phyloP scores from a whole-genome alignment of 352 stramenopile species.

The Pythium diclinum region DNA sequence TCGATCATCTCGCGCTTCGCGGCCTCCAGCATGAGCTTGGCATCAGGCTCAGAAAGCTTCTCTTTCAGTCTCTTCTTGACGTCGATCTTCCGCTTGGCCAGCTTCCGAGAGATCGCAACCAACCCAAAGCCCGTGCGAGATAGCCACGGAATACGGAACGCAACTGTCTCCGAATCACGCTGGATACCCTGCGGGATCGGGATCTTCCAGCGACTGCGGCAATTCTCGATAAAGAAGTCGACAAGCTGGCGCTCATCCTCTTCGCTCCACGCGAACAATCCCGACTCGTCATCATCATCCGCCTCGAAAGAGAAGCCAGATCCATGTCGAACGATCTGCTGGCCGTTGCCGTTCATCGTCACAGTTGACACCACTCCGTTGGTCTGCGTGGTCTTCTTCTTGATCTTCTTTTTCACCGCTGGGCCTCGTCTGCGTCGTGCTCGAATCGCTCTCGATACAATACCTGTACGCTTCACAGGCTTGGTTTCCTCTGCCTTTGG shows the following conservation, averaged over 20 bases:
- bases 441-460: slow-evolving; percentile 58
- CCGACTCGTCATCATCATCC: slow-evolving; percentile 22
- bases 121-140: slow-evolving; percentile 60
- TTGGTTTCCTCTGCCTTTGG: slow-evolving; percentile 25
- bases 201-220: slow-evolving; percentile 60
- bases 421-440: slow-evolving; percentile 20
- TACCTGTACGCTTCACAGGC: slow-evolving; percentile 39
- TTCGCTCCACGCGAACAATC: slow-evolving; percentile 47
- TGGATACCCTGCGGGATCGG: slow-evolving; percentile 58
- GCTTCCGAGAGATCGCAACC: slow-evolving; percentile 56
- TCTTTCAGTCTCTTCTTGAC: slow-evolving; percentile 79
- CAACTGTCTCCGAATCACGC: slow-evolving; percentile 46
- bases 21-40: slow-evolving; percentile 52
- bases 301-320: slow-evolving; percentile 4
- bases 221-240: slow-evolving; percentile 68
- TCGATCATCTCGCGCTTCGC: slow-evolving; percentile 53
- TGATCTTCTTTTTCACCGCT: slow-evolving; percentile 22
- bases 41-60: slow-evolving; percentile 53
- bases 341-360: background rate
- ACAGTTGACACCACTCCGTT: background rate
- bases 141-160: slow-evolving; percentile 61
- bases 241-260: slow-evolving; percentile 54
- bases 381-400: slow-evolving; percentile 9
- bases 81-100: slow-evolving; percentile 69
- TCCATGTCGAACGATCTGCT: background rate